phyloP scores from a whole-genome alignment of 2,329 filamentous ascomycete species.

The Xylaria sp. region DNA sequence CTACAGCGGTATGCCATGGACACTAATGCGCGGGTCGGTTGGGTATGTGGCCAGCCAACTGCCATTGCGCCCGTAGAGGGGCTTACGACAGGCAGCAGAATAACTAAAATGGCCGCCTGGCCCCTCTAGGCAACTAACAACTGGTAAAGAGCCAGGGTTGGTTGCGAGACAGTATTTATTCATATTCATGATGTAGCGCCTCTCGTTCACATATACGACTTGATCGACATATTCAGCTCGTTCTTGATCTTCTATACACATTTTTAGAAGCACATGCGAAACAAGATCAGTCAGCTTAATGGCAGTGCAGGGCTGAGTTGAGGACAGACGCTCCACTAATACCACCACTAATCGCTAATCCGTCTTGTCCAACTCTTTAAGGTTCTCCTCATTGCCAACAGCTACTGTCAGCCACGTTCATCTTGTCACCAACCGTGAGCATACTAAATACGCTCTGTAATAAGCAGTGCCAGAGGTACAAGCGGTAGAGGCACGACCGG shows the following conservation, averaged over 20 bases:
- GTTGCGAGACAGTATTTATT: not conserved
- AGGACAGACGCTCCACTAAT: constrained; percentile 34
- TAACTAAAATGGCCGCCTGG: constrained; percentile 38
- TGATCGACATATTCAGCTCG: not conserved
- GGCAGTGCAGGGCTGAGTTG: constrained; percentile 28
- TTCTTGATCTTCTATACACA: not conserved
- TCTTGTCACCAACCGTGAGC: not conserved
- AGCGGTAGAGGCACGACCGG: not conserved
- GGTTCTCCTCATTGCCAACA: constrained; percentile 24
- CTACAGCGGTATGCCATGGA: not conserved
- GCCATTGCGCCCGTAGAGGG: not conserved
- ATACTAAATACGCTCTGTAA: constrained; percentile 2
- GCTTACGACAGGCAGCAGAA: constrained; percentile 43
- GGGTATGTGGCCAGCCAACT: constrained; percentile 6
- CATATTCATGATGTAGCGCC: not conserved
- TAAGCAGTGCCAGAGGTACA: not conserved
- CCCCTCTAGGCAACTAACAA: constrained; percentile 22
- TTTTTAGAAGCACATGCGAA: constrained; percentile 1
- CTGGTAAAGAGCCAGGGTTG: not conserved
- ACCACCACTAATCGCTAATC: constrained; percentile 21
- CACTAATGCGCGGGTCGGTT: constrained; percentile 7
- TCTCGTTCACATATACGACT: not conserved
- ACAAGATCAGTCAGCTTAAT: constrained; percentile 14
- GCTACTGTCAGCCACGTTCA: constrained; percentile 18
- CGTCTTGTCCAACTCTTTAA: not conserved